Base-by-base conservation (phyloP, 441 rosid genomes). In the Euphorbia corollata region DNA sequence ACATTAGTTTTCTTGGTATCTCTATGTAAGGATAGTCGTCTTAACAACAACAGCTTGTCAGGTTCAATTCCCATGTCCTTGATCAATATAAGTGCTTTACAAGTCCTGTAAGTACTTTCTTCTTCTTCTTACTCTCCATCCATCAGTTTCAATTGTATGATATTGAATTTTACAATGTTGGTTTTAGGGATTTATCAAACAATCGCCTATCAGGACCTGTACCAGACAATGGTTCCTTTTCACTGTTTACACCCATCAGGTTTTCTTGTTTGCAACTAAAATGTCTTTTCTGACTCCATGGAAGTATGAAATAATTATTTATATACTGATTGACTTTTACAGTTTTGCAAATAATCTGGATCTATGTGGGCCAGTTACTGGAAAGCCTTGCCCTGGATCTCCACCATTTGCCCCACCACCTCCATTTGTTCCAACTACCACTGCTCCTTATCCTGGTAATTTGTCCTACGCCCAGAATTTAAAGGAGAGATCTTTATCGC, bases 351-450 rank as follows among this genome's bases (percentile, higher is more conserved):
- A 89, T 80, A 91, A 91, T 79, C 67, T 85, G 75, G 78, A 83
- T 76, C 86, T 91, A 20, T 89, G 96, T 83, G 96, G 96, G 56
- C 96, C 92, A 1, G 96, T 91, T 67, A 87, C 92, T 56, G 93
- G 91, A 57, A 85, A 57, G 57, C 92, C 95, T 59, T 91, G 96
- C 78, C 98, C 98, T 13, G 91, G 98, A 64, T 91, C 98, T 70
- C 98, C 98, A 50, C 96, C 98, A 56, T 87, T 89, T 74, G 82
- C 96, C 70, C 98, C 96, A 56, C 98, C 98, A 27, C 96, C 98
- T 8, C 94, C 96, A 48, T 85, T 86, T 81, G 80, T 86, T 53
- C 91, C 88, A 48, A 87, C 87, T 27, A 79, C 95, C 2, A 84
- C 88, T 9, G 73, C 81, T 76, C 76, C 95, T 62, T 58, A 80